phyloP scores from a whole-genome alignment of 805 yeast genomes.

The Wickerhamiella qilinensis region DNA sequence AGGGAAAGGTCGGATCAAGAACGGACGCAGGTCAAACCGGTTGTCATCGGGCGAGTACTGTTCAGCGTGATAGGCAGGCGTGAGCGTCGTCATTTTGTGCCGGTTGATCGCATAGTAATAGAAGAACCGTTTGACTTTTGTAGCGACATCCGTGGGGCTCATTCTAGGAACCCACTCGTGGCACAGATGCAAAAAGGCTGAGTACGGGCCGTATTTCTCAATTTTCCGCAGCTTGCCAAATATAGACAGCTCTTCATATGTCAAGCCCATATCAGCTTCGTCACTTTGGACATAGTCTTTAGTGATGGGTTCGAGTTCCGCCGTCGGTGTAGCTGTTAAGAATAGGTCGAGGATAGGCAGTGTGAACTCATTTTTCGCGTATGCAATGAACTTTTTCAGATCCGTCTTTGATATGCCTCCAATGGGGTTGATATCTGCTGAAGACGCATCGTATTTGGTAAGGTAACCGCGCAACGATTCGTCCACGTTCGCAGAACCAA shows the following conservation, averaged over 20 bases:
- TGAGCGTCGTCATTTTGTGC: conserved; percentile 93
- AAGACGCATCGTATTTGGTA: conserved; percentile 93
- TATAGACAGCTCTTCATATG: conserved; percentile 80
- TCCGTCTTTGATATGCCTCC: conserved; percentile 98
- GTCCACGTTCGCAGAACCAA: conserved; percentile 95
- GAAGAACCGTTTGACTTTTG: conserved; percentile 82
- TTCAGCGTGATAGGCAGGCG: conserved; percentile 96
- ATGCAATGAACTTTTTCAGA: conserved; percentile 66
- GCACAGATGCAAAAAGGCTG: conserved; percentile 77
- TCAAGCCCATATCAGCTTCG: conserved; percentile 97
- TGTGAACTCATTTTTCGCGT: conserved; percentile 53
- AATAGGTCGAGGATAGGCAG: conserved; percentile 67
- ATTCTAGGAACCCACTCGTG: conserved; percentile 85
- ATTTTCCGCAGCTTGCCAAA: conserved; percentile 87
- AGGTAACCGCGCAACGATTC: conserved; percentile 90
- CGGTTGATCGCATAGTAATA: conserved; percentile 89
- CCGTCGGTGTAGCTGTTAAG: conserved; percentile 88
- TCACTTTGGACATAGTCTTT: conserved; percentile 86
- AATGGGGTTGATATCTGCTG: conserved; percentile 95
- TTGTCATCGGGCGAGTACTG: conserved; percentile 97
- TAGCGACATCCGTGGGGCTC: conserved; percentile 73
- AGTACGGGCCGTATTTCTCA: conserved; percentile 90
- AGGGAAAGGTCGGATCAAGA: conserved; percentile 77
- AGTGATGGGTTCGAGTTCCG: conserved; percentile 94
- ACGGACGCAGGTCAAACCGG: conserved; percentile 91